phyloP scores from a whole-genome alignment of 139 green algal species.

The Nannochloris sp. region DNA sequence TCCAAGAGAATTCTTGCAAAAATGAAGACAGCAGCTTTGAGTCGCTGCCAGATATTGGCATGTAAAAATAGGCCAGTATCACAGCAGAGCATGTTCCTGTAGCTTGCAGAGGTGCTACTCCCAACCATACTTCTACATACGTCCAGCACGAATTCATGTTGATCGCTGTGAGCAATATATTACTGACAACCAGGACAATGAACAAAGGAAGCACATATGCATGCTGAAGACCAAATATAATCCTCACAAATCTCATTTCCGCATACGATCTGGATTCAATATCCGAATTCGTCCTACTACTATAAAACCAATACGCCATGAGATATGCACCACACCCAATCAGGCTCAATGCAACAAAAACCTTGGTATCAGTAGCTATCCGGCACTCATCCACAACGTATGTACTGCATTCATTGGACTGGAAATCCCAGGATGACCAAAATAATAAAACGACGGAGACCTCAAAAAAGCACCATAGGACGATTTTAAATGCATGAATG shows the following conservation, averaged over 20 bases:
- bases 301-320: constrained; percentile 2
- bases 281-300: neutral
- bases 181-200: neutral
- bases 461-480: constrained; percentile 5
- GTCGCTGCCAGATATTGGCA: constrained; percentile 3
- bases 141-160: constrained; percentile 18
- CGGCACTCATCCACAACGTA: neutral
- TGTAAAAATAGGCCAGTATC: constrained; percentile 8
- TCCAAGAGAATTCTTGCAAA: constrained; percentile 46
- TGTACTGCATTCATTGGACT: neutral
- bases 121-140: constrained; percentile 11
- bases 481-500: constrained; percentile 5
- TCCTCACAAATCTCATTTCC: constrained; percentile 7
- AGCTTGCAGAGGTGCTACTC: constrained; percentile 8
- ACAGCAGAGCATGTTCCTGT: neutral
- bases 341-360: neutral
- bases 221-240: constrained; percentile 8
- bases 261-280: constrained; percentile 7
- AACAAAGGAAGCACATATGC: constrained; percentile 3
- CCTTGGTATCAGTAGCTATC: neutral
- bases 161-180: constrained; percentile 9
- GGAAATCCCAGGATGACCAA: neutral
- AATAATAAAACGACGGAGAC: neutral
- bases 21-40: constrained; percentile 9
- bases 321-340: constrained; percentile 5